Evolutionary conservation across 2,329 filamentous ascomycete genomes (phyloP), one percentile per base, ranked within the genome.

Genomic region (Aspergillus tanneri): DNA sequence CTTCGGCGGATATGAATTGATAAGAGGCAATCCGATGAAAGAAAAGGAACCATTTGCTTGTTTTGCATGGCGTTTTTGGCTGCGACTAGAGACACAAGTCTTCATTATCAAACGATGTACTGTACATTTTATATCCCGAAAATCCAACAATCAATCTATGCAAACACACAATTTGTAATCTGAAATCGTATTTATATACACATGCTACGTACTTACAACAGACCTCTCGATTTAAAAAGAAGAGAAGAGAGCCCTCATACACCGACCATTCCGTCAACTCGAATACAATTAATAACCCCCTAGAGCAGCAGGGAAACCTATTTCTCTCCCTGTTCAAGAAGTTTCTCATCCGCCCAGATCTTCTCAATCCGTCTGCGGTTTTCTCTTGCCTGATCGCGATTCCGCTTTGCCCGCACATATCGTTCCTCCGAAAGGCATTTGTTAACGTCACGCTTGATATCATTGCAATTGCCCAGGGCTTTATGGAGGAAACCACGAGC

Each of bases 401-500:
- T 97, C 60, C 77, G 75, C 56, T 81, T 82, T 43, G 91, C 91
- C 47, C 86, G 84, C 69, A 90, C 88, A 43, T 85, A 74, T 63
- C 93, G 82, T 70, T 96, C 89, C 28, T 80, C 84, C 55, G 88
- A 83, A 43, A 99, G 79, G 67, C 93, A 99, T 64, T 83, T 80
- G 72, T 88, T 93, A 60, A 99, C 88, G 49, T 89, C 77, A 34
- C 83, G 78, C 72, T 99, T 99, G 54, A 87, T 81, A 32, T 85
- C 81, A 70, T 90, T 97, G 81, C 93, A 99, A 77, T 87, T 89
- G 47, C 93, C 93, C 53, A 89, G 75, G 2, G 88, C 85, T 72
- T 96, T 96, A 82, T 88, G 91, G 49, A 99, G 73, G 73, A 99
- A 99, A 46, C 93, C 93, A 50, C 81, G 82, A 24, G 88, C 87